Conservation (phyloP, 208 protist genomes). For the Crithidia bombi region DNA sequence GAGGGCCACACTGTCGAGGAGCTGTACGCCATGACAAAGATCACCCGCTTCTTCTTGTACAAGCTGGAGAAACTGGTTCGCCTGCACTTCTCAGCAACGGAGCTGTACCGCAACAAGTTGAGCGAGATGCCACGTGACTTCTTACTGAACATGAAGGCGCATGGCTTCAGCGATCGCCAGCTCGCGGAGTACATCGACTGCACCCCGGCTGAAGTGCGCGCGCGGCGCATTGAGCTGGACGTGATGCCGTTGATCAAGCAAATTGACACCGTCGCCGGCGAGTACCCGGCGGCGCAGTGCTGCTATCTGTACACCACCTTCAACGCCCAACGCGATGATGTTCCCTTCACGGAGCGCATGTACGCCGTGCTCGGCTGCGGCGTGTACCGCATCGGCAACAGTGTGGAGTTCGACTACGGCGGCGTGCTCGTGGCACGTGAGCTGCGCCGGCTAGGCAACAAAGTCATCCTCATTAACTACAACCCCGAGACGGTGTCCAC, state of each 20-base stretch:
- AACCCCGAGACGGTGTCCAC: slow-evolving; percentile 99
- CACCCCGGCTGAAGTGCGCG: slow-evolving; percentile 64
- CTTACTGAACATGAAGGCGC: slow-evolving; percentile 83
- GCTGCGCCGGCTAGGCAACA: slow-evolving; percentile 92
- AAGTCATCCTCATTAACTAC: slow-evolving; percentile 99
- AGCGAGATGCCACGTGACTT: slow-evolving; percentile 52
- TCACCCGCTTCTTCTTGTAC: slow-evolving; percentile 97
- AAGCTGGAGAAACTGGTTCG: slow-evolving; percentile 94
- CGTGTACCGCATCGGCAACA: slow-evolving; percentile 98
- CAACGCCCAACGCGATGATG: slow-evolving; percentile 91
- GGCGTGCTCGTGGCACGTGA: slow-evolving; percentile 95
- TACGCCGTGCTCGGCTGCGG: slow-evolving; percentile 97
- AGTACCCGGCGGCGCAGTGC: slow-evolving; percentile 96
- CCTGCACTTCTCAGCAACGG: slow-evolving; percentile 43
- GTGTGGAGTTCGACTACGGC: slow-evolving; percentile 98
- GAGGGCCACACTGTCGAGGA: slow-evolving; percentile 89
- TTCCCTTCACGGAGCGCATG: slow-evolving; percentile 80
- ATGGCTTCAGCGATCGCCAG: slow-evolving; percentile 96
- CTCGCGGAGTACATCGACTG: slow-evolving; percentile 75
- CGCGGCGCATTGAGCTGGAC: slow-evolving; percentile 56
- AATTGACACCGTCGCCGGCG: slow-evolving; percentile 97
- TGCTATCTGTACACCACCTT: slow-evolving; percentile 98
- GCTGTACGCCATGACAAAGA: slow-evolving; percentile 93
- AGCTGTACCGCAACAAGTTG: slow-evolving; percentile 43
- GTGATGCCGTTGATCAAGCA: slow-evolving; percentile 96